Evolutionary conservation across 371 early-diverging fungal genomes (phyloP).

Genomic region (Mucor irregularis): DNA sequence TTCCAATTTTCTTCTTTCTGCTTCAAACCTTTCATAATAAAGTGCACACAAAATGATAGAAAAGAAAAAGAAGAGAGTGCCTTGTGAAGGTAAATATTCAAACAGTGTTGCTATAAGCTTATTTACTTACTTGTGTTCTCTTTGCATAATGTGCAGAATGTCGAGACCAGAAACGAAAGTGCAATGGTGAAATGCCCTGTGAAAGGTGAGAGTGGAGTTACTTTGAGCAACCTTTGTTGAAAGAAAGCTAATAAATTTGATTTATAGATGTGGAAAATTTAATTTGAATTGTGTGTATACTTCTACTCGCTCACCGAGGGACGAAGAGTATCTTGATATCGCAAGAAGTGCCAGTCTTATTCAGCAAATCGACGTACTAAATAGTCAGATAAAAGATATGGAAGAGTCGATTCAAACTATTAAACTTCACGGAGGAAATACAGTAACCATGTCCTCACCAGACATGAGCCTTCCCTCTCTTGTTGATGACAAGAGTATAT

Average conservation of each 20-base stretch:
- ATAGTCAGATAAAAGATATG: conserved; percentile 21
- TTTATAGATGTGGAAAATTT: conserved; percentile 29
- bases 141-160: conserved; percentile 31
- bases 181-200: conserved; percentile 32
- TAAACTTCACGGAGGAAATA: background rate
- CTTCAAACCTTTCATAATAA: background rate
- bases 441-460: background rate
- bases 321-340: conserved; percentile 31
- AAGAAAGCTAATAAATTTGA: background rate
- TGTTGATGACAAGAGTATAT: conserved; percentile 4
- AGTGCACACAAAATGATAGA: background rate
- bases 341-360: conserved; percentile 16
- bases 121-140: background rate
- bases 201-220: conserved; percentile 23
- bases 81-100: conserved; percentile 22
- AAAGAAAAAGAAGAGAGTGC: conserved; percentile 7
- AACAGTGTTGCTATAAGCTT: background rate
- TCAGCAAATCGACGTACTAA: conserved; percentile 18
- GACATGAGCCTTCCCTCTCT: conserved; percentile 1
- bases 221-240: too few relatives aligned
- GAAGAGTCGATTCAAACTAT: conserved; percentile 11
- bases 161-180: conserved; percentile 42
- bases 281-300: conserved; percentile 30
- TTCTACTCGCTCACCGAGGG: conserved; percentile 23
- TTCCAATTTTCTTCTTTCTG: background rate